Evolutionary conservation across 257 asterid genomes (phyloP), one percentile per base, ranked within the genome.

Genomic region (Solanum lycopersicoides): DNA sequence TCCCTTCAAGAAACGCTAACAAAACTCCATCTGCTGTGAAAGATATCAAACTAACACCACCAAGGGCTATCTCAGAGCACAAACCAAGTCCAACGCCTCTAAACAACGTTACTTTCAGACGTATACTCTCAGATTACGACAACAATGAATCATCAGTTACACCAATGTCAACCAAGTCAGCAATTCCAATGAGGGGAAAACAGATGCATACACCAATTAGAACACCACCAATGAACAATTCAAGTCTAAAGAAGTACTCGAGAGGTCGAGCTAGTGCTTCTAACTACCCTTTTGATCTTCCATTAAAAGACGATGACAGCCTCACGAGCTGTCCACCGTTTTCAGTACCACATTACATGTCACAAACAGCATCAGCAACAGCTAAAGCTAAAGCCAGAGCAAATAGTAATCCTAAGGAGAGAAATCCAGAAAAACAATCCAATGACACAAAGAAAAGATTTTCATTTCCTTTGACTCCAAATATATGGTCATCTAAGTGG

Each of bases 301-400:
- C 94, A 3, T 21, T 92, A 89, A 97, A 93, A 85, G 99, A 97
- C 72, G 95, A 94, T 0, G 99, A 97, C 23, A 97, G 99, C 86
- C 98, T 96, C 79, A 90, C 93, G 9, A 96, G 99, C 34, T 97
- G 99, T 88, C 99, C 99, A 3, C 98, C 98, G 0, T 97, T 95
- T 80, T 93, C 98, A 0, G 94, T 75, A 56, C 99, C 99, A 4
- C 95, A 88, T 84, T 97, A 97, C 92, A 97, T 96, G 99, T 83
- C 92, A 3, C 98, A 98, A 1, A 97, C 99, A 9, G 94, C 87
- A 44, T 96, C 99, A 16, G 98, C 98, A 15, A 97, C 94, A 86
- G 90, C 75, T 28, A 90, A 99, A 71, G 94, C 98, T 21, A 97
- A 95, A 86, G 90, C 75, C 32, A 90, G 99, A 71, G 94, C 98